Evolutionary conservation across 163 green algal genomes (phyloP).

Genomic region (Chlamydomonas reinhardtii): DNA sequence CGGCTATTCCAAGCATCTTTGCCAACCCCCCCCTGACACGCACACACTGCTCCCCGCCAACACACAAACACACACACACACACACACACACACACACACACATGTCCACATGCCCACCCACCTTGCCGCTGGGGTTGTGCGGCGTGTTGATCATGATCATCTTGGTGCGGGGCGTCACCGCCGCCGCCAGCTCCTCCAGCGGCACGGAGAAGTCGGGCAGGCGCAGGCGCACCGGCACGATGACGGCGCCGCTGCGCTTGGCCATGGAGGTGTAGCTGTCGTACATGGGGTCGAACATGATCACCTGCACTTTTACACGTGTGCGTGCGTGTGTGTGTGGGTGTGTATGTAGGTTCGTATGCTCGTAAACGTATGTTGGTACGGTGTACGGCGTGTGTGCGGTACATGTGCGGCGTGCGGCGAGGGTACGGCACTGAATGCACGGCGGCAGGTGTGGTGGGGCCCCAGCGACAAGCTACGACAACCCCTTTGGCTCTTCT

Average conservation of each 20-base stretch:
- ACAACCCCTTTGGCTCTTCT: too few species aligned
- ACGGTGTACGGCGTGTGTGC: too few species aligned
- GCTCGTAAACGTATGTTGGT: background rate
- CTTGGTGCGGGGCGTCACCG: slow-evolving; percentile 67
- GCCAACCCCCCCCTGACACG: too few species aligned
- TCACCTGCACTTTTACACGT: slow-evolving; percentile 15
- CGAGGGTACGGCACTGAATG: too few species aligned
- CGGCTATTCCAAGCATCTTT: too few species aligned
- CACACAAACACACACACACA: too few species aligned
- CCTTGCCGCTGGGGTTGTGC: slow-evolving; percentile 88
- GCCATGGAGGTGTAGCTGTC: slow-evolving; percentile 63
- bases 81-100: too few species aligned
- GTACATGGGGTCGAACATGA: slow-evolving; percentile 58
- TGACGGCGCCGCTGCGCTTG: slow-evolving; percentile 56
- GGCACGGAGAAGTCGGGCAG: slow-evolving; percentile 69
- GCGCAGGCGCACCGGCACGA: slow-evolving; percentile 74
- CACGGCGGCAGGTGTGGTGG: too few species aligned
- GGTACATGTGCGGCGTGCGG: too few species aligned
- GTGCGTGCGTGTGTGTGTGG: background rate
- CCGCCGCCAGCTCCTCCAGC: slow-evolving; percentile 65
- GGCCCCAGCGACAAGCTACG: too few species aligned
- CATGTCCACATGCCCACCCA: background rate
- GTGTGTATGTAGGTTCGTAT: background rate
- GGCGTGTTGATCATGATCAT: slow-evolving; percentile 90
- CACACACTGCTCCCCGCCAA: too few species aligned